Evolutionary conservation across 805 yeast species (phyloP).

Genomic region (Sugiyamaella chiloensis): DNA sequence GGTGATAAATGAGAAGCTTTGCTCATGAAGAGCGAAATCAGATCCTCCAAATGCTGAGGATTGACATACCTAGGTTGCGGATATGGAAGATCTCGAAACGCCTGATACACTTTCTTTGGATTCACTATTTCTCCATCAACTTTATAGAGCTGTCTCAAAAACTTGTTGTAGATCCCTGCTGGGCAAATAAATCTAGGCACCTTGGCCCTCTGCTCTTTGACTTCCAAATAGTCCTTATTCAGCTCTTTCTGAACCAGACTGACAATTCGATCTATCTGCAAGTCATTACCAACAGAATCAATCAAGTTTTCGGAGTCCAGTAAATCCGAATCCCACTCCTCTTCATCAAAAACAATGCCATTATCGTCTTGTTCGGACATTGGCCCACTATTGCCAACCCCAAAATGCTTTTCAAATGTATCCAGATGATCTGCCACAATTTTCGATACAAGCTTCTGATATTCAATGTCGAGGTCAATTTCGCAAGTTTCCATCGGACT

Average conservation of each 20-base stretch:
- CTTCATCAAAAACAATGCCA: neutral
- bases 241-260: conserved; percentile 3
- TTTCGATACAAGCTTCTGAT: conserved; percentile 16
- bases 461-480: conserved; percentile 17
- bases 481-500: too few relatives aligned
- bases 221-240: conserved; percentile 16
- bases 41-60: conserved; percentile 33
- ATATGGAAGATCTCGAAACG: conserved; percentile 32
- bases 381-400: neutral
- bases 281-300: neutral
- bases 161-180: conserved; percentile 21
- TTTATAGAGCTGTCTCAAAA: conserved; percentile 25
- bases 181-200: conserved; percentile 18
- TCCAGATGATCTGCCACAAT: conserved; percentile 14
- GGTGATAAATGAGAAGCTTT: conserved; percentile 7
- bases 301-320: neutral
- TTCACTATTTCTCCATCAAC: conserved; percentile 1
- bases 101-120: conserved; percentile 22
- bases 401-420: neutral
- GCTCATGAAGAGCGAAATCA: conserved; percentile 25
- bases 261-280: neutral
- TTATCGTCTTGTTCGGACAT: neutral
- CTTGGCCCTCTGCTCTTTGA: conserved; percentile 7
- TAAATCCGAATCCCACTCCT: conserved; percentile 1
- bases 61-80: conserved; percentile 35